Conservation (phyloP, 805 yeast species). For the Yarrowia alimentaria region DNA sequence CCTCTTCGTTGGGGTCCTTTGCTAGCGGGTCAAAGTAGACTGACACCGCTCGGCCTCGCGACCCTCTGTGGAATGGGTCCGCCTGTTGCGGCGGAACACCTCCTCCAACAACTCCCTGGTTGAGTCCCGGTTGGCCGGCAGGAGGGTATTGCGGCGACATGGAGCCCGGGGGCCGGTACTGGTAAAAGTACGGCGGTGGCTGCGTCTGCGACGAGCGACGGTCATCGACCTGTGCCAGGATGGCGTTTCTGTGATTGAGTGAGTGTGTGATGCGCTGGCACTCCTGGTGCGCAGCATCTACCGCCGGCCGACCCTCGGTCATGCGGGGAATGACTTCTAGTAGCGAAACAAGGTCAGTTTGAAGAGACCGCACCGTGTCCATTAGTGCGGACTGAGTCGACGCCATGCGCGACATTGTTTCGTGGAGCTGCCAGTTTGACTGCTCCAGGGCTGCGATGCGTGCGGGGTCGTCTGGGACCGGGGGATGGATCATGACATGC, state of each 20-base stretch:
- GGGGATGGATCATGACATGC: no score
- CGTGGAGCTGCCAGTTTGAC: constrained; percentile 22
- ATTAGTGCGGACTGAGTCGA: constrained; percentile 9
- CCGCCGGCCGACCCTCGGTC: constrained; percentile 13
- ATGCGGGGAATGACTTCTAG: constrained; percentile 16
- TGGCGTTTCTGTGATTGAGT: constrained; percentile 19
- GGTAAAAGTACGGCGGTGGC: constrained; percentile 26
- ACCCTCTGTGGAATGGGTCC: constrained; percentile 22
- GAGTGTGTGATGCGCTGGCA: constrained; percentile 23
- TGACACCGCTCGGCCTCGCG: constrained; percentile 19
- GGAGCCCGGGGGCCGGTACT: no score
- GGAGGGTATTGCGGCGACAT: no score
- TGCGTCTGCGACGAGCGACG: constrained; percentile 28
- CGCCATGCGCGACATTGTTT: constrained; percentile 13
- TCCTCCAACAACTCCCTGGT: no score
- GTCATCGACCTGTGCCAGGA: constrained; percentile 11
- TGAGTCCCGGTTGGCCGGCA: no score
- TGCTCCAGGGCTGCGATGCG: constrained; percentile 24
- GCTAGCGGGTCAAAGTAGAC: constrained; percentile 25
- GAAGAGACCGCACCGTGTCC: constrained; percentile 12
- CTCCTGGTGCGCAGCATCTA: constrained; percentile 13
- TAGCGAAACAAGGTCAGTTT: constrained; percentile 7
- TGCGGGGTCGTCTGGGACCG: constrained; percentile 18
- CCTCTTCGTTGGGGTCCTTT: no score
- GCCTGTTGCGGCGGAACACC: no score